Conservation (phyloP, 345 rosid genomes). For the Sisymbrium irio region DNA sequence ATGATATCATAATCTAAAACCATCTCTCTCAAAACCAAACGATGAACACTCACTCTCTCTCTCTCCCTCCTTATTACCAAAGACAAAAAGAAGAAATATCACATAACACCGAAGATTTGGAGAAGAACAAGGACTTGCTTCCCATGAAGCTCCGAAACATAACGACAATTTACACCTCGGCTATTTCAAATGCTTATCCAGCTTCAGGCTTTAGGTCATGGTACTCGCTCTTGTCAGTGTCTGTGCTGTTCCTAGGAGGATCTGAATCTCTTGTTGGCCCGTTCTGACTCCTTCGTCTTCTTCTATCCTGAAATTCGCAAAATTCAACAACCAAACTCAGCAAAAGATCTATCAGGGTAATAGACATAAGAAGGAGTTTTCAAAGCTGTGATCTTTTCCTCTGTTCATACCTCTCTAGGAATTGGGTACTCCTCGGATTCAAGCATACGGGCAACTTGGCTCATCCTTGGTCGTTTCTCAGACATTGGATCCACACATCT, state of each 20-base stretch:
- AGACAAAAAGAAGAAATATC: conserved; percentile 9
- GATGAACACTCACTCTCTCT: conserved; percentile 13
- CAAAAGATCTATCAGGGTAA: neutral
- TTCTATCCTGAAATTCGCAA: conserved; percentile 27
- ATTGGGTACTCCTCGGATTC: conserved; percentile 96
- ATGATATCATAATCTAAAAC: conserved; percentile 9
- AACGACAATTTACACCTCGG: conserved; percentile 16
- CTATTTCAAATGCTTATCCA: conserved; percentile 23
- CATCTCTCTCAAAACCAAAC: conserved; percentile 13
- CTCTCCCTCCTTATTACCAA: conserved; percentile 24
- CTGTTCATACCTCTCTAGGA: conserved; percentile 73
- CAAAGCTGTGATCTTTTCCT: conserved; percentile 5
- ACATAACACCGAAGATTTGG: conserved; percentile 24
- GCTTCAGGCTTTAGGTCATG: conserved; percentile 32
- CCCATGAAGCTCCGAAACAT: conserved; percentile 21
- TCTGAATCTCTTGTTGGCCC: conserved; percentile 28
- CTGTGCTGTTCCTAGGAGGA: conserved; percentile 41
- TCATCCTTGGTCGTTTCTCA: conserved; percentile 91
- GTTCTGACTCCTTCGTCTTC: conserved; percentile 32
- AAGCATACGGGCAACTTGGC: conserved; percentile 99
- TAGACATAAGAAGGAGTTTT: neutral
- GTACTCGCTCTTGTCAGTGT: conserved; percentile 35
- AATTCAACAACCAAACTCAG: conserved; percentile 8
- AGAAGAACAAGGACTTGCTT: conserved; percentile 26
- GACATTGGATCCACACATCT: conserved; percentile 97